These are phyloP conservation scores for Guadua angustifolia DNA, from an alignment of 176 grass and related monocot species.

Conservation along the genomic window DNA sequence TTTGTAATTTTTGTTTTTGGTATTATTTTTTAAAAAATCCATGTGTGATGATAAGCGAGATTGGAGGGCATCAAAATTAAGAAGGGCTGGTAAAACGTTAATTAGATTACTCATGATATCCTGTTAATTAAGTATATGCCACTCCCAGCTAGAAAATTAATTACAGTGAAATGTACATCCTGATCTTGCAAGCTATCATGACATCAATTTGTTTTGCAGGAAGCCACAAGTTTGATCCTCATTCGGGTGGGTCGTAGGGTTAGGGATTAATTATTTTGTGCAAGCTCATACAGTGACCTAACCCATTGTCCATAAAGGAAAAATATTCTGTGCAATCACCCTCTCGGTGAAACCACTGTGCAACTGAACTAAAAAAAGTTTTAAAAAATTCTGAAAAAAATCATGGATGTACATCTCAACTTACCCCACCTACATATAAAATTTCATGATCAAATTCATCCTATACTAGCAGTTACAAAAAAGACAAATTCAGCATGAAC, in stretches of 20 bases:
- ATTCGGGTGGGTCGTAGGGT: background rate
- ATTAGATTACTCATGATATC: background rate
- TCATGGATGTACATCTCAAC: too few species aligned
- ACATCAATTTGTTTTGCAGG: background rate
- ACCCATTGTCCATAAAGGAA: background rate
- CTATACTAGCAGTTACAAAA: too few species aligned
- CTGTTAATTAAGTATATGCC: background rate
- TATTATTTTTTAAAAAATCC: background rate
- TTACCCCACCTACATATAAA: too few species aligned
- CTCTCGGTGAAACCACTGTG: too few species aligned
- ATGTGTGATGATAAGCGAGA: slow-evolving; percentile 14
- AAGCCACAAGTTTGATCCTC: background rate
- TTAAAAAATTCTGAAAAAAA: too few species aligned
- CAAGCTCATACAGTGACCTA: background rate
- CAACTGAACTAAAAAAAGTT: too few species aligned
- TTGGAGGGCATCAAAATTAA: background rate
- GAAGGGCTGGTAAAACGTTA: background rate
- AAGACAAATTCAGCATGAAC: too few species aligned
- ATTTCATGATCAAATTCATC: too few species aligned
- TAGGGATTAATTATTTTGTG: background rate
- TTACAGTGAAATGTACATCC: background rate
- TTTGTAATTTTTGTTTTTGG: too few species aligned
- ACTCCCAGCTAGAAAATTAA: background rate
- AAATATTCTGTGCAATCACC: too few species aligned
- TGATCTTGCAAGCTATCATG: background rate